A percentile compares a stretch with the other conserved stretches of the same genome.
Evolutionary conservation across 1,139 yeast genomes (phyloP).

Genomic region (Taiozyma sp.): DNA sequence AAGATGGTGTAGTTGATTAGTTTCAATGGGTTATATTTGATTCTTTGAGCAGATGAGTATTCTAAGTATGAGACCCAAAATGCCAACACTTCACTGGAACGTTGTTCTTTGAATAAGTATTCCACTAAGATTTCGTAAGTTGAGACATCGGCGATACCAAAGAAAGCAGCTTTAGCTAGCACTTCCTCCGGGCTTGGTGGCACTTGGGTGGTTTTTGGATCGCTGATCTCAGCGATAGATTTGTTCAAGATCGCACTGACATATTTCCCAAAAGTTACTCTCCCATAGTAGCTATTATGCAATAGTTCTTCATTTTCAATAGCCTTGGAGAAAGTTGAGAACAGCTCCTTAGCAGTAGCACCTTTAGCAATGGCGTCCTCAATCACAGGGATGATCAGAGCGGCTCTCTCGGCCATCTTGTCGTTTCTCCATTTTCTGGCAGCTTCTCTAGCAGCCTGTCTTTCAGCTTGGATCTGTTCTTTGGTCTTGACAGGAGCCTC

Average conservation of each 20-base stretch:
- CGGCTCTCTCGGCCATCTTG: not conserved
- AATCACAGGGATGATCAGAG: not conserved
- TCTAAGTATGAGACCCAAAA: conserved; percentile 23
- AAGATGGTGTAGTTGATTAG: not conserved
- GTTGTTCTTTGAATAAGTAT: conserved; percentile 11
- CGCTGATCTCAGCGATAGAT: conserved; percentile 14
- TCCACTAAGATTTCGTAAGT: conserved; percentile 10
- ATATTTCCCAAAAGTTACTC: not conserved
- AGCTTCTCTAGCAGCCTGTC: not conserved
- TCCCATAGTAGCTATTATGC: not conserved
- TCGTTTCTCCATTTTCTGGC: not conserved
- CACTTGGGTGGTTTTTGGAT: conserved; percentile 9
- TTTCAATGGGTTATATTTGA: not conserved
- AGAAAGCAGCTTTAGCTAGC: conserved; percentile 13
- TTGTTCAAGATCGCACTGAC: conserved; percentile 5
- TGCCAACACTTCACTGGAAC: conserved; percentile 10
- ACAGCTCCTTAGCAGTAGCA: conserved; percentile 5
- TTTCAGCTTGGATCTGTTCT: not conserved
- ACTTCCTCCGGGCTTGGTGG: conserved; percentile 19
- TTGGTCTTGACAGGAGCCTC: not conserved
- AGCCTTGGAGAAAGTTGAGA: conserved; percentile 2
- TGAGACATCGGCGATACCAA: conserved; percentile 10
- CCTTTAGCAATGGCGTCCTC: not conserved
- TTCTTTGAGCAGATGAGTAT: conserved; percentile 5
- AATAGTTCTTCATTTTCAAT: conserved; percentile 4